These are phyloP conservation scores for Chlamydomonas schloesseri DNA, from an alignment of 139 green algal species.

Conservation along the genomic window DNA sequence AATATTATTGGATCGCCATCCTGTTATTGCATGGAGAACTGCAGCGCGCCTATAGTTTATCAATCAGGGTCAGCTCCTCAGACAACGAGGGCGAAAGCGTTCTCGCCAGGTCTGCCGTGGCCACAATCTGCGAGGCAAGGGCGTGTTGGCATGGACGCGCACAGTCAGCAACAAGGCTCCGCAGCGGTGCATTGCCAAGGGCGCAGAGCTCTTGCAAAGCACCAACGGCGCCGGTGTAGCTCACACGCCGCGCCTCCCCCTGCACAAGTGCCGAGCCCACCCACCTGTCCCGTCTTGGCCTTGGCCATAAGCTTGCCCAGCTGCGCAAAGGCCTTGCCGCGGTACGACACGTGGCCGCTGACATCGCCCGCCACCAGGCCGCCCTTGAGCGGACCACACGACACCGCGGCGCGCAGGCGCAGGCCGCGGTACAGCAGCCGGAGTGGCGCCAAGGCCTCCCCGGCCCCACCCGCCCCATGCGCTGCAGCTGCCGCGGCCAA, in stretches of 20 bases:
- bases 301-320: background rate
- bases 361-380: constrained; percentile 4
- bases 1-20: background rate
- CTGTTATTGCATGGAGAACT: no score
- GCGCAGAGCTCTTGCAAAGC: background rate
- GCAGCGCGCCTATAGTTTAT: background rate
- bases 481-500: no score
- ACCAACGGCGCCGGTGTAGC: background rate
- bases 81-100: background rate
- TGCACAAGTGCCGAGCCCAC: background rate
- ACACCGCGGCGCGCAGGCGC: background rate
- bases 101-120: background rate
- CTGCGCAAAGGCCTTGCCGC: constrained; percentile 14
- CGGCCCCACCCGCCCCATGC: no score
- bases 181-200: background rate
- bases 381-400: constrained; percentile 17
- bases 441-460: background rate
- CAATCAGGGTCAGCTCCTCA: background rate
- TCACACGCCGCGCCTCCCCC: no score
- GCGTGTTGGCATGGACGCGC: background rate
- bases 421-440: constrained; percentile 17
- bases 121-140: constrained; percentile 7
- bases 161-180: background rate
- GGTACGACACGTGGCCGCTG: constrained; percentile 32
- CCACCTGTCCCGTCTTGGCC: constrained; percentile 19